These are phyloP conservation scores for Colletotrichum falcatum DNA, from an alignment of 2,329 filamentous ascomycete genomes.

Conservation along the genomic window DNA sequence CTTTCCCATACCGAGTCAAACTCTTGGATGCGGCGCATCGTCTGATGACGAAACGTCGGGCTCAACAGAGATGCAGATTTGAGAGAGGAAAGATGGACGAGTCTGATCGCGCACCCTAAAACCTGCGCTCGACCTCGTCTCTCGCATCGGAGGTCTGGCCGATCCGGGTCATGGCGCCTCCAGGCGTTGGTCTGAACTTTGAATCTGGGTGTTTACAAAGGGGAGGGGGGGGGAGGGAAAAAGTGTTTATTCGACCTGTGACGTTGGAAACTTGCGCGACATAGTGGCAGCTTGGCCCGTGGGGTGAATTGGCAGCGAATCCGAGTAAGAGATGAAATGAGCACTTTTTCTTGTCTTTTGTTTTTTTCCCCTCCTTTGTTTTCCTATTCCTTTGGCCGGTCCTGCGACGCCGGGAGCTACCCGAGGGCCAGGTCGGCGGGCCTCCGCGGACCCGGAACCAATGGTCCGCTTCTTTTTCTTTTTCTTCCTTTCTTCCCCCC, in stretches of 20 bases:
- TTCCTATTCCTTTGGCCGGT: neutral
- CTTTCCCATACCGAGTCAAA: constrained; percentile 15
- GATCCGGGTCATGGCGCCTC: constrained; percentile 24
- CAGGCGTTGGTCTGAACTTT: constrained; percentile 36
- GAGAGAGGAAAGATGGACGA: constrained; percentile 2
- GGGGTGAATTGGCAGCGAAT: constrained; percentile 12
- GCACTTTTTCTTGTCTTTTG: neutral
- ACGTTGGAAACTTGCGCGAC: constrained; percentile 10
- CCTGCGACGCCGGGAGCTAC: constrained; percentile 7
- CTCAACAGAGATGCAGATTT: neutral
- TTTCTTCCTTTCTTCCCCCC: too few species aligned
- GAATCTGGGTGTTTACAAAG: constrained; percentile 20
- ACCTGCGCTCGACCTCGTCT: constrained; percentile 5
- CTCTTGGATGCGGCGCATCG: constrained; percentile 25
- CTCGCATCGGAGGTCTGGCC: constrained; percentile 34
- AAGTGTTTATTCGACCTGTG: too few species aligned
- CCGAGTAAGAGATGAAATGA: constrained; percentile 36
- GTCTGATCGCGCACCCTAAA: constrained; percentile 28
- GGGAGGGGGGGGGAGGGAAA: too few species aligned
- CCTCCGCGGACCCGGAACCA: neutral
- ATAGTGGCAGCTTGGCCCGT: constrained; percentile 26
- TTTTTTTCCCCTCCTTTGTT: neutral
- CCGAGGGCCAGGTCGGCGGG: neutral
- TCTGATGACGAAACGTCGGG: constrained; percentile 32
- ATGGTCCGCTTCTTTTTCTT: neutral